These are phyloP conservation scores for Capronia coronata DNA, from an alignment of 2,329 filamentous ascomycete genomes.

Conservation along the genomic window DNA sequence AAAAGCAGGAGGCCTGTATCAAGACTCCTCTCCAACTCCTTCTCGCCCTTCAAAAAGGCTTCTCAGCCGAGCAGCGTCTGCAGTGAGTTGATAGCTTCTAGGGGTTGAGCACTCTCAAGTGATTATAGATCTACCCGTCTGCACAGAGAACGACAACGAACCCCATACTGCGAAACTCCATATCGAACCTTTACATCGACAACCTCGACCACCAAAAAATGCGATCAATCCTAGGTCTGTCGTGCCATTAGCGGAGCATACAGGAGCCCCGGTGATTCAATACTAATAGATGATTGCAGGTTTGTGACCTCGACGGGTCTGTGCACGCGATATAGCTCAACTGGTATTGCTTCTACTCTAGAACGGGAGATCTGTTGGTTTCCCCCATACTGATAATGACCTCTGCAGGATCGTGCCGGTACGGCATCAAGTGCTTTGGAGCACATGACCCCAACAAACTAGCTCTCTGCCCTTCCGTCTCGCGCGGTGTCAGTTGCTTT, in stretches of 20 bases:
- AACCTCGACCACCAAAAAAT: background rate
- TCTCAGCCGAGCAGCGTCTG: background rate
- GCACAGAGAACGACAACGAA: background rate
- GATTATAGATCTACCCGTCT: background rate
- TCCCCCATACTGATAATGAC: background rate
- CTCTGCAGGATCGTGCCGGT: constrained; percentile 69
- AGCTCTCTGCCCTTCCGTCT: constrained; percentile 69
- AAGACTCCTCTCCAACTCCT: too few relatives aligned
- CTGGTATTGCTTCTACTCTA: constrained; percentile 2
- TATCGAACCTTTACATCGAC: background rate
- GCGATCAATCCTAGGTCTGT: background rate
- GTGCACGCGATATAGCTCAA: constrained; percentile 10
- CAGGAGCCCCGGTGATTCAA: background rate
- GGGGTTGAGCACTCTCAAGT: background rate
- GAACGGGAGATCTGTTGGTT: background rate
- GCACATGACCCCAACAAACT: constrained; percentile 80
- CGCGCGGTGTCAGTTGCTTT: constrained; percentile 71
- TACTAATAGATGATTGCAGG: background rate
- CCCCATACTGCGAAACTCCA: background rate
- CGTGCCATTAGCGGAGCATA: background rate
- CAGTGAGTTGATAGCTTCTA: background rate
- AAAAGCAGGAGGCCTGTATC: too few relatives aligned
- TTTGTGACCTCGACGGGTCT: background rate
- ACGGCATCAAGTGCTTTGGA: constrained; percentile 72
- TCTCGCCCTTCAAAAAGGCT: too few relatives aligned